phyloP scores from a whole-genome alignment of 2,329 filamentous ascomycete species.

The Exophiala xenobiotica region DNA sequence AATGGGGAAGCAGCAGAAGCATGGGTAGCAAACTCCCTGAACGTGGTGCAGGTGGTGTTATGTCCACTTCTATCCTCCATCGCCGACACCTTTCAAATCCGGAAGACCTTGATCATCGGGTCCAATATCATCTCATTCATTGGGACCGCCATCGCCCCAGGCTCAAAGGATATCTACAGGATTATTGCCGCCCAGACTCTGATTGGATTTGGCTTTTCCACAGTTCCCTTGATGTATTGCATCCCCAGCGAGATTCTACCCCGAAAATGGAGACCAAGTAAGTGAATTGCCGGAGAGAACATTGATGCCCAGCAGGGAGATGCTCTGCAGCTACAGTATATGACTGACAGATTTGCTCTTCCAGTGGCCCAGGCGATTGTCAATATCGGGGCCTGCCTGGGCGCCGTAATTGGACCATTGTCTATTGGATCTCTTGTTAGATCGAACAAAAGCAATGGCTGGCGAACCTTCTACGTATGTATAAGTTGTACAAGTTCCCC shows the following conservation, averaged over 20 bases:
- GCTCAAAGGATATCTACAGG: slow-evolving; percentile 12
- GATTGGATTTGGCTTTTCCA: slow-evolving; percentile 17
- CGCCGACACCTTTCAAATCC: slow-evolving; percentile 19
- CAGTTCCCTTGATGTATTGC: slow-evolving; percentile 12
- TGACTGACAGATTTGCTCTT: not conserved
- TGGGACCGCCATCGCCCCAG: slow-evolving; percentile 17
- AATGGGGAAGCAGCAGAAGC: not conserved
- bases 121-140: slow-evolving; percentile 1
- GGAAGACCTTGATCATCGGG: slow-evolving; percentile 9
- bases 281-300: too few species aligned
- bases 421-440: slow-evolving; percentile 10
- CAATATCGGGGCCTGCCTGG: not conserved
- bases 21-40: slow-evolving; percentile 17
- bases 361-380: slow-evolving; percentile 1
- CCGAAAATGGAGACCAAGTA: slow-evolving; percentile 10
- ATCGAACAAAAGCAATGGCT: slow-evolving; percentile 4
- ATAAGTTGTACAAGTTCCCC: not conserved
- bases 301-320: too few species aligned
- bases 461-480: slow-evolving; percentile 17
- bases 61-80: slow-evolving; percentile 14
- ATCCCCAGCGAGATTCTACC: slow-evolving; percentile 17
- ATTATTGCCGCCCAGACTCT: slow-evolving; percentile 16
- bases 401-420: slow-evolving; percentile 6
- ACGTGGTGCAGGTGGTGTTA: slow-evolving; percentile 16
- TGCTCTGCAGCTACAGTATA: too few species aligned